These are phyloP conservation scores for Stylosanthes scabra DNA, from an alignment of 331 rosid species.

Conservation along the genomic window DNA sequence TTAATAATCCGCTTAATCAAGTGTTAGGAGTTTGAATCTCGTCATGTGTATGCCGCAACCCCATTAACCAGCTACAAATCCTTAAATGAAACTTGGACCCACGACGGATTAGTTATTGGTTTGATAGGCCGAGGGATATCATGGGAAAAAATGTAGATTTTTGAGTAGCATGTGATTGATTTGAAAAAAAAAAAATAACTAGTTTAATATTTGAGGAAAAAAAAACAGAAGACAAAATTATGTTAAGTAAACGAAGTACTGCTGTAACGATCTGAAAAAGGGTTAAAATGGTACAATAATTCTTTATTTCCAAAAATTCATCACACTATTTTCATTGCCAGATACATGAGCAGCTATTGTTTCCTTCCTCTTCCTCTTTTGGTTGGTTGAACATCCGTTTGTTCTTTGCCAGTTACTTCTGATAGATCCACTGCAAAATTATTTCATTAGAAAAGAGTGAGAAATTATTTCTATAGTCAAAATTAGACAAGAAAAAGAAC, in stretches of 20 bases:
- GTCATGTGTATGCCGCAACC: too few relatives aligned
- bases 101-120: too few relatives aligned
- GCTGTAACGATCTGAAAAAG: conserved; percentile 1
- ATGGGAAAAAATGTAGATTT: too few relatives aligned
- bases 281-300: conserved; percentile 16
- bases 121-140: too few relatives aligned
- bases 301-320: conserved; percentile 33
- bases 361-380: conserved; percentile 92
- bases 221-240: neutral
- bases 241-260: conserved; percentile 16
- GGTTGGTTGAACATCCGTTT: conserved; percentile 65
- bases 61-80: too few relatives aligned
- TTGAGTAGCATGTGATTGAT: too few relatives aligned
- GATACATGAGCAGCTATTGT: conserved; percentile 52
- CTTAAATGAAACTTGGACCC: too few relatives aligned
- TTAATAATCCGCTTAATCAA: too few relatives aligned
- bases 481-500: conserved; percentile 5
- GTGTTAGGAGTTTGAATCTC: too few relatives aligned
- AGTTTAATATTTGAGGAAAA: conserved; percentile 19
- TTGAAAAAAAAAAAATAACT: neutral
- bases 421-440: conserved; percentile 65
- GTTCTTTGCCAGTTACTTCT: conserved; percentile 88
- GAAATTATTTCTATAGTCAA: conserved; percentile 15
- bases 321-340: conserved; percentile 30
- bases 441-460: neutral